Conservation (phyloP, 2,329 filamentous ascomycete species). For the Periconia sp. region DNA sequence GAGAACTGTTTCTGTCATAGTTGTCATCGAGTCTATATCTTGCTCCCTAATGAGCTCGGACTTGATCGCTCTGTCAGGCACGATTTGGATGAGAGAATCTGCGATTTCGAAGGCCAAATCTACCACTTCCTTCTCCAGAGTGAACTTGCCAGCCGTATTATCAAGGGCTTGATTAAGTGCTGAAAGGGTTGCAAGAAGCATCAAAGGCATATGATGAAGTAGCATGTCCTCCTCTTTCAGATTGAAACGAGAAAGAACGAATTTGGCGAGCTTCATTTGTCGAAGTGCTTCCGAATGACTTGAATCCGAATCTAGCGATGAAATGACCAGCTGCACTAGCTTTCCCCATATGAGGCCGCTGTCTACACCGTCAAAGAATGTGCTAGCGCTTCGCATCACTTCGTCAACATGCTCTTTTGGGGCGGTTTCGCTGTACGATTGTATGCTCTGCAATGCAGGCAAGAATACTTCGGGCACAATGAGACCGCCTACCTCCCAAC, state of each 20-base stretch:
- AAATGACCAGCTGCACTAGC: constrained; percentile 69
- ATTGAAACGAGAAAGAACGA: constrained; percentile 88
- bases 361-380: constrained; percentile 97
- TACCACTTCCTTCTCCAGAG: constrained; percentile 22
- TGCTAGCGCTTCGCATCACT: constrained; percentile 88
- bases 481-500: constrained; percentile 93
- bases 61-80: constrained; percentile 43
- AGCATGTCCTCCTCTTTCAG: constrained; percentile 96
- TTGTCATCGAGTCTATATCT: constrained; percentile 9
- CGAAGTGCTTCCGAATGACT: constrained; percentile 56
- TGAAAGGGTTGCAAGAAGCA: constrained; percentile 68
- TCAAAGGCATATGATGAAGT: constrained; percentile 79
- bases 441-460: constrained; percentile 80
- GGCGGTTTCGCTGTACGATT: constrained; percentile 71
- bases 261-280: constrained; percentile 76
- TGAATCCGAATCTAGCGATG: constrained; percentile 55
- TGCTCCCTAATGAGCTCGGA: constrained; percentile 9
- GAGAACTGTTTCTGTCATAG: constrained; percentile 13
- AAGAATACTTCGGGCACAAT: constrained; percentile 90
- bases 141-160: background rate
- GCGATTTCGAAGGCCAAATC: constrained; percentile 42
- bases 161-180: constrained; percentile 49
- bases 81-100: constrained; percentile 44
- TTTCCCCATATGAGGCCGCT: constrained; percentile 92
- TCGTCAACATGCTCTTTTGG: constrained; percentile 78